A percentile compares a stretch with the other conserved stretches of the same genome.
These are phyloP conservation scores for Mycena polygramma DNA, from an alignment of 768 basidiomycete genomes.

Conservation along the genomic window DNA sequence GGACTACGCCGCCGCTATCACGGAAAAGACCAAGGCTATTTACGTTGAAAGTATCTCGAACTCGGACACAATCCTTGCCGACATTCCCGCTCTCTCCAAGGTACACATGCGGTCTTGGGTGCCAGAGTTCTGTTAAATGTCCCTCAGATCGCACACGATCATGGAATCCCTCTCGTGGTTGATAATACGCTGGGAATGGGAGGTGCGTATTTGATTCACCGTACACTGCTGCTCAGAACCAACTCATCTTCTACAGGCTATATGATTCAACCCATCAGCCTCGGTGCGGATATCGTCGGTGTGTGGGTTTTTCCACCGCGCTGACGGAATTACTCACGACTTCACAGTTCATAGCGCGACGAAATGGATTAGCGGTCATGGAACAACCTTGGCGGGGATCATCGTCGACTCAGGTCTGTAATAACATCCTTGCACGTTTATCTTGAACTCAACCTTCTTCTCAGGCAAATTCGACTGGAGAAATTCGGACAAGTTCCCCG, in stretches of 20 bases:
- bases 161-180: slow-evolving; percentile 71
- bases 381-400: slow-evolving; percentile 72
- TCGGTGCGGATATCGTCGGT: background rate
- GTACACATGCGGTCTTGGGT: slow-evolving; percentile 37
- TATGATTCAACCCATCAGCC: background rate
- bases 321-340: background rate
- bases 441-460: background rate
- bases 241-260: background rate
- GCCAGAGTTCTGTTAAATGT: background rate
- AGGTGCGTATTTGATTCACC: slow-evolving; percentile 51
- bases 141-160: slow-evolving; percentile 67
- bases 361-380: slow-evolving; percentile 73
- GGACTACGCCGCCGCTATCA: slow-evolving; percentile 65
- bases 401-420: slow-evolving; percentile 64
- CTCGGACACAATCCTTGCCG: slow-evolving; percentile 68
- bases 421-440: slow-evolving; percentile 37
- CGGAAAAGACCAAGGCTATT: slow-evolving; percentile 70
- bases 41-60: slow-evolving; percentile 75
- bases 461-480: slow-evolving; percentile 17
- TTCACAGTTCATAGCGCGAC: slow-evolving; percentile 67
- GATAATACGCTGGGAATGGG: slow-evolving; percentile 77
- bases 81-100: slow-evolving; percentile 70
- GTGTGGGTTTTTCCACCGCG: background rate
- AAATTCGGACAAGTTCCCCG: background rate
- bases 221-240: background rate